These are phyloP conservation scores for Wickerhamiella cacticola DNA, from an alignment of 805 yeast genomes.

Conservation along the genomic window DNA sequence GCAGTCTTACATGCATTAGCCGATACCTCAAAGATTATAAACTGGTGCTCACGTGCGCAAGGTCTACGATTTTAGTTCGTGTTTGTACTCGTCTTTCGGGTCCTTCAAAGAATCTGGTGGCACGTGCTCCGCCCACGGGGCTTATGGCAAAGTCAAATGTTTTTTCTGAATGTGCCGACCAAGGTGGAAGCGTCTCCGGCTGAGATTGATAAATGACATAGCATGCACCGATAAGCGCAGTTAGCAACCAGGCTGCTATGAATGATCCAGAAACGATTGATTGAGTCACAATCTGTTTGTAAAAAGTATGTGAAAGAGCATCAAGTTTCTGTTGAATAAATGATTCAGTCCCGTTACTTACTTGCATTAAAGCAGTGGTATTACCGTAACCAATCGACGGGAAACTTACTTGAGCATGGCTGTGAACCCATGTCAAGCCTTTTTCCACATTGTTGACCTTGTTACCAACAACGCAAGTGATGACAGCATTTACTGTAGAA, in stretches of 20 bases:
- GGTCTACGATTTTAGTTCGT: neutral
- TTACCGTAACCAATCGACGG: constrained; percentile 31
- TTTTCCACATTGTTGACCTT: constrained; percentile 53
- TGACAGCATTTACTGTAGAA: constrained; percentile 49
- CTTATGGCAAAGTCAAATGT: constrained; percentile 1
- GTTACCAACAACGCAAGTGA: constrained; percentile 67
- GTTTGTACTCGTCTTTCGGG: constrained; percentile 2
- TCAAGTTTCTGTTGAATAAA: neutral
- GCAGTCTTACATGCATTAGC: too few relatives aligned
- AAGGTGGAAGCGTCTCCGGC: neutral
- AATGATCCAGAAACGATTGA: constrained; percentile 16
- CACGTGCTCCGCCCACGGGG: neutral
- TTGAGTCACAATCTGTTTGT: constrained; percentile 15
- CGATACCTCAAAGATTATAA: too few relatives aligned
- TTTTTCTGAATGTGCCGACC: constrained; percentile 2
- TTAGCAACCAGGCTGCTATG: constrained; percentile 17
- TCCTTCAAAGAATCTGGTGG: constrained; percentile 12
- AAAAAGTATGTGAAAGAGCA: neutral
- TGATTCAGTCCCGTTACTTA: neutral
- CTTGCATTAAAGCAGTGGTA: neutral
- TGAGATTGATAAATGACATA: neutral
- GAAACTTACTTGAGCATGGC: constrained; percentile 45
- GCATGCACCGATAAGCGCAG: constrained; percentile 11
- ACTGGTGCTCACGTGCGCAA: neutral
- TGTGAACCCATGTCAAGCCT: constrained; percentile 70